phyloP scores from a whole-genome alignment of 2,329 filamentous ascomycete genomes.

The Nemania bipapillata region DNA sequence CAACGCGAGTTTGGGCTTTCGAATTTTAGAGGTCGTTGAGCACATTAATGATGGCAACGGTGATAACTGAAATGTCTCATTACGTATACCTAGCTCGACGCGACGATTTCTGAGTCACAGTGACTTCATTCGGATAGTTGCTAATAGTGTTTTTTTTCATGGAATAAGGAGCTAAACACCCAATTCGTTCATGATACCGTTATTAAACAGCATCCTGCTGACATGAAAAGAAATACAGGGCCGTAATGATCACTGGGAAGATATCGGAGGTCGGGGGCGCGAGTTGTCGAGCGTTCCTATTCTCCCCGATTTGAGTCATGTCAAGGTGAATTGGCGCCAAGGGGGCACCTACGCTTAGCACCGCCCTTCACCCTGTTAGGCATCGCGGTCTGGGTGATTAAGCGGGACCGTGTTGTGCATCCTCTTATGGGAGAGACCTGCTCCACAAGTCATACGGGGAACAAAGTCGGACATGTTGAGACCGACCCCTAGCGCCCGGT shows the following conservation, averaged over 20 bases:
- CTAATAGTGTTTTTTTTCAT: not conserved
- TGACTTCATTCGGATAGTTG: not conserved
- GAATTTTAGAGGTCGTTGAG: not conserved
- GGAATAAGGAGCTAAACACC: not conserved
- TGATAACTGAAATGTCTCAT: not conserved
- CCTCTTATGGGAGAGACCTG: slow-evolving; percentile 5
- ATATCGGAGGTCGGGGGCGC: slow-evolving; percentile 29
- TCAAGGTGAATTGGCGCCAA: slow-evolving; percentile 11
- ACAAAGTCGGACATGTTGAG: slow-evolving; percentile 20
- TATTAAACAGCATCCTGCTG: not conserved
- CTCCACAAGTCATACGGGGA: slow-evolving; percentile 18
- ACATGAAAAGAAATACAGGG: not conserved
- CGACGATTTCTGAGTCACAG: not conserved
- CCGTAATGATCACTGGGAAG: not conserved
- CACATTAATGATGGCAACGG: not conserved
- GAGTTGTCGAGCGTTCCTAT: slow-evolving; percentile 20
- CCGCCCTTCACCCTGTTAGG: slow-evolving; percentile 8
- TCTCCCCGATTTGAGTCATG: slow-evolving; percentile 21
- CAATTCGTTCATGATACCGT: not conserved
- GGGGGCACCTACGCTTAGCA: not conserved
- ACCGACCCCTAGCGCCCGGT: slow-evolving; percentile 7
- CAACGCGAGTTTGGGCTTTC: not conserved
- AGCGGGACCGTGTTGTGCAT: slow-evolving; percentile 4
- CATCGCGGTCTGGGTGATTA: slow-evolving; percentile 3
- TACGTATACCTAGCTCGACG: too few species aligned